A percentile compares a stretch with the other conserved stretches of the same genome.
Conservation (phyloP, 352 stramenopile genomes). For the Aphanomyces cochlioides region DNA sequence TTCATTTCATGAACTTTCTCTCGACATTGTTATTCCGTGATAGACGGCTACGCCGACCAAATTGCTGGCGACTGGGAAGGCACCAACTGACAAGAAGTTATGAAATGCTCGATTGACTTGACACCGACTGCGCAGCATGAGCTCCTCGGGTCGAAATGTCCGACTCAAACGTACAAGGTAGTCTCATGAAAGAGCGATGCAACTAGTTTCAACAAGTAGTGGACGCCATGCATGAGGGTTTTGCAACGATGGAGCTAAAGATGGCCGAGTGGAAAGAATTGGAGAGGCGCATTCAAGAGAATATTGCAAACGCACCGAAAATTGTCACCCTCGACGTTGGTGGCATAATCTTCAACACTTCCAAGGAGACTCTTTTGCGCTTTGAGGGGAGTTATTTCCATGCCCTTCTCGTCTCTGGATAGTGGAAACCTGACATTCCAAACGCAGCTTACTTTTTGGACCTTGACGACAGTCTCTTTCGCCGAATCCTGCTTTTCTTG, state of each 20-base stretch:
- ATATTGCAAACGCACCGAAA: background rate
- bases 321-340: conserved; percentile 23
- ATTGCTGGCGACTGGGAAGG: no score
- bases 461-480: conserved; percentile 10
- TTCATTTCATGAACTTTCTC: no score
- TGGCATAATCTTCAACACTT: conserved; percentile 15
- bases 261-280: background rate
- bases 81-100: no score
- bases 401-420: conserved; percentile 14
- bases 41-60: no score
- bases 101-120: no score
- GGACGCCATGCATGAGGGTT: background rate
- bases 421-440: conserved; percentile 19
- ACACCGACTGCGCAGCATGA: no score
- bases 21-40: no score
- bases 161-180: no score
- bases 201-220: background rate
- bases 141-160: no score
- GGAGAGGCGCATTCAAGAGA: background rate
- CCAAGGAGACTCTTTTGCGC: conserved; percentile 18
- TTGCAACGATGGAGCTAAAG: background rate
- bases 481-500: conserved; percentile 21
- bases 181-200: no score
- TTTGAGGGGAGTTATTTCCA: conserved; percentile 28
- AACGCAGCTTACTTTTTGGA: conserved; percentile 21